Conservation (phyloP, 1,284 basidiomycete species). For the Heterobasidion annosum region DNA sequence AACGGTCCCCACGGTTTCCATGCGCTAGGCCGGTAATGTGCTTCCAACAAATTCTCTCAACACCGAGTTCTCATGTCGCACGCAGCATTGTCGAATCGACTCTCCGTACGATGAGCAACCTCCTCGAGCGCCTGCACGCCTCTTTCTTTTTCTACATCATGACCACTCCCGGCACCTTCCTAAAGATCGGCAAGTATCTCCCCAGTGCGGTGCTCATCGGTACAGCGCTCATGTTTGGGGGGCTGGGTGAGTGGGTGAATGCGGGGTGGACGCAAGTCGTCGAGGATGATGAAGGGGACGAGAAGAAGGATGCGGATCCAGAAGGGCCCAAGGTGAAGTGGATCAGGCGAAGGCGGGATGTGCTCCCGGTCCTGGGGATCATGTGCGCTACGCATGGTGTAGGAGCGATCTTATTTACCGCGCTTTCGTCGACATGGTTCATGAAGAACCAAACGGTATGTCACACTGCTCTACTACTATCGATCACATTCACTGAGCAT, state of each 20-base stretch:
- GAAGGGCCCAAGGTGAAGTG: constrained; percentile 16
- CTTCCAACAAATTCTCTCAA: background rate
- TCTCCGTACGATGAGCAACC: constrained; percentile 83
- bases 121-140: constrained; percentile 89
- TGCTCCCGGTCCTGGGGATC: constrained; percentile 41
- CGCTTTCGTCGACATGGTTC: constrained; percentile 34
- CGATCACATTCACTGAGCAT: background rate
- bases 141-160: constrained; percentile 94
- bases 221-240: constrained; percentile 74
- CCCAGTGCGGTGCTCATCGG: constrained; percentile 80
- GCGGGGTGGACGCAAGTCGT: constrained; percentile 42
- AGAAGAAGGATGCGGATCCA: constrained; percentile 11
- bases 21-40: constrained; percentile 71
- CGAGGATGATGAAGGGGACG: constrained; percentile 16
- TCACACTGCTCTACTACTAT: constrained; percentile 6
- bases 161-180: constrained; percentile 65
- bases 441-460: constrained; percentile 29
- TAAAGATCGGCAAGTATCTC: constrained; percentile 85
- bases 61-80: background rate
- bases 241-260: constrained; percentile 64
- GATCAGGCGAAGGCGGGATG: constrained; percentile 32
- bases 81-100: constrained; percentile 78
- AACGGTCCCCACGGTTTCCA: constrained; percentile 93
- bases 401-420: constrained; percentile 39
- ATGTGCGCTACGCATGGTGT: constrained; percentile 46